A percentile compares a stretch with the other conserved stretches of the same genome.
These are phyloP conservation scores for Pichia sorboxylosa DNA, from an alignment of 1,139 yeast genomes.

Conservation along the genomic window DNA sequence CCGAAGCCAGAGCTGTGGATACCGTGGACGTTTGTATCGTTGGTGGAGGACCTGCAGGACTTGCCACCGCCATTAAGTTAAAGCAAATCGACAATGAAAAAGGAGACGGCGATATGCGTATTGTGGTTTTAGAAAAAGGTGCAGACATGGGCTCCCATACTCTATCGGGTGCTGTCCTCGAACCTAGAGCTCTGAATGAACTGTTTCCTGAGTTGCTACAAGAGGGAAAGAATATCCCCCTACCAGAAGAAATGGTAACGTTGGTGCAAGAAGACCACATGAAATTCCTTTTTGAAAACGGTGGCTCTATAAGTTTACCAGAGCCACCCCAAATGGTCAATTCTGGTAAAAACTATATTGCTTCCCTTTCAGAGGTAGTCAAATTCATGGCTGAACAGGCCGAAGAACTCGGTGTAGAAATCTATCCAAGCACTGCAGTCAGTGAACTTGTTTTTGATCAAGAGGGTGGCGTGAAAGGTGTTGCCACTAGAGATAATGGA, in stretches of 20 bases:
- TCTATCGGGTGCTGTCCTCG: conserved; percentile 87
- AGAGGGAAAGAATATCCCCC: conserved; percentile 43
- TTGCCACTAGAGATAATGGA: conserved; percentile 91
- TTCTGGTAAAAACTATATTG: conserved; percentile 72
- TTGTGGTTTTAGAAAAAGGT: conserved; percentile 83
- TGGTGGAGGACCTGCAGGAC: conserved; percentile 97
- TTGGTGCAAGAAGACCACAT: conserved; percentile 59
- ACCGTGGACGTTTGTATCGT: conserved; percentile 88
- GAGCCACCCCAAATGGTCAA: conserved; percentile 90
- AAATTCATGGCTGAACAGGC: conserved; percentile 80
- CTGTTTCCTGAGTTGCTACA: conserved; percentile 44
- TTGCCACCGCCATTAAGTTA: conserved; percentile 81
- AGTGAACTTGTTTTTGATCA: conserved; percentile 60
- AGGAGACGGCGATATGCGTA: conserved; percentile 58
- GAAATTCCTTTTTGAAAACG: conserved; percentile 49
- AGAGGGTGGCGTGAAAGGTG: conserved; percentile 63
- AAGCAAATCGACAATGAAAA: conserved; percentile 76
- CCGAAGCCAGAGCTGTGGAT: conserved; percentile 66
- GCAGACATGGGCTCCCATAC: conserved; percentile 88
- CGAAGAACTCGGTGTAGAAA: conserved; percentile 85
- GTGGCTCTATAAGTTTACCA: conserved; percentile 54
- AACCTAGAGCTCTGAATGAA: conserved; percentile 78
- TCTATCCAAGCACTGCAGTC: conserved; percentile 89
- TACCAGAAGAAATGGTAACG: conserved; percentile 67
- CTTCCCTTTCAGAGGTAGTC: conserved; percentile 70